Evolutionary conservation across 495 filamentous ascomycete genomes (phyloP), one percentile per base, ranked within the genome.

Genomic region (Xylaria bambusicola): DNA sequence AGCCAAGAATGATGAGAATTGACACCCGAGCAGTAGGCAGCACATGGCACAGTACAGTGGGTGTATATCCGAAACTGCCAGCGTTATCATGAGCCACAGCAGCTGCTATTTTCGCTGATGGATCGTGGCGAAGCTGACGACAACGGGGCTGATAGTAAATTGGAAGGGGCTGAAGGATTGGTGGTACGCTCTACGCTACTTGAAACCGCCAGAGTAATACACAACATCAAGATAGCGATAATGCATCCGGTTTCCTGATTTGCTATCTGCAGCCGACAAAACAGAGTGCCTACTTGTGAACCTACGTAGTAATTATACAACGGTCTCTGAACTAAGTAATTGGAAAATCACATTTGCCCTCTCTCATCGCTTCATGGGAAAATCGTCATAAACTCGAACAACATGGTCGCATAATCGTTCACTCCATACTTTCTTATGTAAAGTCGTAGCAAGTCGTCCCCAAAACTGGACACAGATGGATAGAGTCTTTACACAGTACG

Each of bases 61-160:
- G n/a, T 33, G 20, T 44, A 44, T 44, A 44, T 20, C 12, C 41
- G 10, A 44, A 44, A 44, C 41, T 18, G 17, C n/a, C 20, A 6
- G 15, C 41, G 20, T 18, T 20, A 18, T 44, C 20, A 4, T 44
- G 41, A 44, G 41, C 21, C 21, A 15, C 44, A 15, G 15, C 13
- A 27, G 23, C 27, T 47, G 6, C 44, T 33, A 44, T 42, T 44
- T 33, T 44, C 38, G 31, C 10, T 15, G 27, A 44, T 35, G 41
- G 20, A 24, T 36, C 40, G 53, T 56, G 41, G n/a, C n/a, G n/a
- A n/a, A n/a, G n/a, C n/a, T n/a, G n/a, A n/a, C n/a, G n/a, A 26
- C 45, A 49, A 23, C 36, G 55, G 45, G 18, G 55, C 44, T 49
- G 55, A 41, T 6, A 35, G 55, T 41, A 45, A 50, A 50, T 49